Evolutionary conservation across 805 yeast species (phyloP).

Genomic region (Candida sakaeoensis): DNA sequence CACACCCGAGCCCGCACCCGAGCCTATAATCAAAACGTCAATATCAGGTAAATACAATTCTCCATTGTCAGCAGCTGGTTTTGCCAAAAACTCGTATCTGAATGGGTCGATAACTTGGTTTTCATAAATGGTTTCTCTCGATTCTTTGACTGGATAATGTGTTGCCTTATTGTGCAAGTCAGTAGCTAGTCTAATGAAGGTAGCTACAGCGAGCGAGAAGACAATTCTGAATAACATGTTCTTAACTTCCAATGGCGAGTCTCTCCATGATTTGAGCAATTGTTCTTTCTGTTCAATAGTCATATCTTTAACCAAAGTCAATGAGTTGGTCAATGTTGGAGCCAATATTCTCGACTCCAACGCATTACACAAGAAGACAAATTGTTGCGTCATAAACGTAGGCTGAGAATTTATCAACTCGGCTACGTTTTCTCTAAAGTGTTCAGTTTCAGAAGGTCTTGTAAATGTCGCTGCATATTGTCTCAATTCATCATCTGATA

Average conservation of each 20-base stretch:
- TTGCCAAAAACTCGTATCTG: conserved; percentile 25
- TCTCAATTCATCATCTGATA: conserved; percentile 26
- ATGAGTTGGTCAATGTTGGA: conserved; percentile 29
- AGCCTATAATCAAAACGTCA: conserved; percentile 48
- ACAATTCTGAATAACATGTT: conserved; percentile 35
- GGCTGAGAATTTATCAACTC: conserved; percentile 15
- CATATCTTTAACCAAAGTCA: conserved; percentile 39
- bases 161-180: conserved; percentile 32
- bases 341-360: conserved; percentile 29
- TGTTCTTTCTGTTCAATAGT: conserved; percentile 24
- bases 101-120: conserved; percentile 24
- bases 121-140: conserved; percentile 26
- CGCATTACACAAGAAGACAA: conserved; percentile 21
- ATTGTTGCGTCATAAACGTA: conserved; percentile 15
- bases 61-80: conserved; percentile 23
- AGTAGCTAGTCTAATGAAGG: conserved; percentile 27
- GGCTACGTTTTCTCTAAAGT: conserved; percentile 17
- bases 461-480: conserved; percentile 24
- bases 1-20: conserved; percentile 54
- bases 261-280: conserved; percentile 36
- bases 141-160: conserved; percentile 35
- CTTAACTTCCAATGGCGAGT: conserved; percentile 33
- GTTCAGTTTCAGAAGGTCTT: conserved; percentile 29
- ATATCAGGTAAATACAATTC: conserved; percentile 34
- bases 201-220: conserved; percentile 18